Evolutionary conservation across 169 alveolate genomes (phyloP).

Genomic region (Plasmodium billcollinsi): DNA sequence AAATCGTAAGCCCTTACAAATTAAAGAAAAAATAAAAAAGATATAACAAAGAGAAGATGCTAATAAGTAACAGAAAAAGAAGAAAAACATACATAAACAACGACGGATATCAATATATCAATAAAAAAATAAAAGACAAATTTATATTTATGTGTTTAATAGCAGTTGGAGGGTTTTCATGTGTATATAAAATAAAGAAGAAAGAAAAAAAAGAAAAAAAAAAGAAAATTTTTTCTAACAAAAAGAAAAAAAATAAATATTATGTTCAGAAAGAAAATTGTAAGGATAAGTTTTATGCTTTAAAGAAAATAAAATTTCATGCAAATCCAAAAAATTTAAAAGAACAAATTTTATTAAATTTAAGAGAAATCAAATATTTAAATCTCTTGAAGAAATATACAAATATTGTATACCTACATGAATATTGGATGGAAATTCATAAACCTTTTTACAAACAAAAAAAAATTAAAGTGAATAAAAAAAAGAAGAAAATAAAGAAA

Average conservation of each 20-base stretch:
- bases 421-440: constrained; percentile 42
- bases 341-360: constrained; percentile 30
- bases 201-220: constrained; percentile 4
- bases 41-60: not conserved
- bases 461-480: not conserved
- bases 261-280: too few species aligned
- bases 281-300: constrained; percentile 19
- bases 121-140: constrained; percentile 34
- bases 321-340: constrained; percentile 37
- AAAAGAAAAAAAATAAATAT: too few species aligned
- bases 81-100: not conserved
- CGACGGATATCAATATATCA: constrained; percentile 14
- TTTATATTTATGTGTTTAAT: constrained; percentile 37
- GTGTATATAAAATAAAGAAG: constrained; percentile 41
- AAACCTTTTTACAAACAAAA: constrained; percentile 17
- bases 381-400: constrained; percentile 26
- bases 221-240: too few species aligned
- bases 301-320: constrained; percentile 38
- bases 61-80: not conserved
- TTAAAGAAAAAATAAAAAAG: too few species aligned
- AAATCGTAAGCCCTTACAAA: too few species aligned
- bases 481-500: not conserved
- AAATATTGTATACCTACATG: constrained; percentile 32
- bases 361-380: constrained; percentile 49
- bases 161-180: constrained; percentile 62